phyloP scores from a whole-genome alignment of 306 rosid species.

The Prunus mira region DNA sequence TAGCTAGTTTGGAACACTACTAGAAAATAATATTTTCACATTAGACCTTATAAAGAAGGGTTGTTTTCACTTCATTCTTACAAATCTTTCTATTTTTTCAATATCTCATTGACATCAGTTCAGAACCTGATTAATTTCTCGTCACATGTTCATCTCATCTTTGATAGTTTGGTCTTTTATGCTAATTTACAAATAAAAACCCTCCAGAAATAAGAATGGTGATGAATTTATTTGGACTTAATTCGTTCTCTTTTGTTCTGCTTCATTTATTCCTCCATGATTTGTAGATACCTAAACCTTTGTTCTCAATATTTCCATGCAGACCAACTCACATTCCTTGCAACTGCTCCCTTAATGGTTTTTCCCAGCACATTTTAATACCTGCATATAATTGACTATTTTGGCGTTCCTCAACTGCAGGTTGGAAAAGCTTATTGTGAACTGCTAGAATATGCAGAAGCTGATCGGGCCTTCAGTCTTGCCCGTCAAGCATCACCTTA shows the following conservation, averaged over 20 bases:
- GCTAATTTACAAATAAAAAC: not conserved
- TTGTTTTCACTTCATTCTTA: not conserved
- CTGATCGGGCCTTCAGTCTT: conserved; percentile 82
- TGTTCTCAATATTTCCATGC: not conserved
- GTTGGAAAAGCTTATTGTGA: conserved; percentile 89
- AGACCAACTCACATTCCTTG: not conserved
- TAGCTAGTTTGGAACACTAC: not conserved
- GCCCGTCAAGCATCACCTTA: conserved; percentile 75
- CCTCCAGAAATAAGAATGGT: not conserved
- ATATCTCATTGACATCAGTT: not conserved
- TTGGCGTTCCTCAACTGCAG: conserved; percentile 50
- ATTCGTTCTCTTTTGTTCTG: not conserved
- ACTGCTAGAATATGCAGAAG: conserved; percentile 89
- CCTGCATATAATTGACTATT: conserved; percentile 7
- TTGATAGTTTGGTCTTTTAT: not conserved
- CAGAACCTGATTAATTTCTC: not conserved
- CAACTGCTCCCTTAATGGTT: conserved; percentile 4
- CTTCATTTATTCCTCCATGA: not conserved
- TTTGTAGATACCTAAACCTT: not conserved
- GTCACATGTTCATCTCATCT: not conserved
- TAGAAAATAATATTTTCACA: not conserved
- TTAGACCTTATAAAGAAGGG: not conserved
- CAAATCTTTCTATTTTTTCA: not conserved
- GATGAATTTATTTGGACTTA: not conserved
- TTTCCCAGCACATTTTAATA: conserved; percentile 1